Evolutionary conservation across 164 flowering plant species (phyloP).

Genomic region (Buxus sempervirens): DNA sequence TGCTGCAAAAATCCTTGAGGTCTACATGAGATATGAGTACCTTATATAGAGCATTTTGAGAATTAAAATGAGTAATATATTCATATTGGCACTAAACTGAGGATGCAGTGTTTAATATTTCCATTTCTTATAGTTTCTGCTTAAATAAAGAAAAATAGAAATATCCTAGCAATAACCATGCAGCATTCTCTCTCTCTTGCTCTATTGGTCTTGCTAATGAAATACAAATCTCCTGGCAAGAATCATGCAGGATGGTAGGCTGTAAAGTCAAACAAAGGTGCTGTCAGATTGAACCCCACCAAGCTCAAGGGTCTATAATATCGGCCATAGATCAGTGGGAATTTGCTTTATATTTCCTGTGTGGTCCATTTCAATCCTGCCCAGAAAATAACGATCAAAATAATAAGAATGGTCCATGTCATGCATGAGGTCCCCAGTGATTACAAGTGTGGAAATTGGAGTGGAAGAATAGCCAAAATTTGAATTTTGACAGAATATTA

Average conservation of each 20-base stretch:
- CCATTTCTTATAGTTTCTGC: too few relatives aligned
- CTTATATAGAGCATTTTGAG: too few relatives aligned
- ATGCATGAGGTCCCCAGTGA: constrained; percentile 1
- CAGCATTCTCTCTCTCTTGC: constrained; percentile 7
- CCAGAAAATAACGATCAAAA: too few relatives aligned
- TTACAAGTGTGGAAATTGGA: neutral
- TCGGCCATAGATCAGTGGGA: constrained; percentile 1
- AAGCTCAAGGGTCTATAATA: neutral
- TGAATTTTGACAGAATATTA: neutral
- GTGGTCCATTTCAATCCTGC: constrained; percentile 12
- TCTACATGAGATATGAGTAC: too few relatives aligned
- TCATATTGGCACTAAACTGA: too few relatives aligned
- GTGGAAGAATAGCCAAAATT: neutral
- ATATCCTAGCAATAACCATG: neutral
- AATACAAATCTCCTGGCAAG: too few relatives aligned
- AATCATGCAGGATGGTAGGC: constrained; percentile 6
- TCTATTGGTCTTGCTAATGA: neutral
- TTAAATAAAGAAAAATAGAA: too few relatives aligned
- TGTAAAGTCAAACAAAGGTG: constrained; percentile 6
- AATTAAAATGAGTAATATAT: too few relatives aligned
- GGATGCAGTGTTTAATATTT: too few relatives aligned
- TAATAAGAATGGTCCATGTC: neutral
- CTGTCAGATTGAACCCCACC: constrained; percentile 15
- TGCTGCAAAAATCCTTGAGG: too few relatives aligned
- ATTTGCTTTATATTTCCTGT: constrained; percentile 2